Evolutionary conservation across 1,284 basidiomycete genomes (phyloP).

Genomic region (Thelephora terrestris): DNA sequence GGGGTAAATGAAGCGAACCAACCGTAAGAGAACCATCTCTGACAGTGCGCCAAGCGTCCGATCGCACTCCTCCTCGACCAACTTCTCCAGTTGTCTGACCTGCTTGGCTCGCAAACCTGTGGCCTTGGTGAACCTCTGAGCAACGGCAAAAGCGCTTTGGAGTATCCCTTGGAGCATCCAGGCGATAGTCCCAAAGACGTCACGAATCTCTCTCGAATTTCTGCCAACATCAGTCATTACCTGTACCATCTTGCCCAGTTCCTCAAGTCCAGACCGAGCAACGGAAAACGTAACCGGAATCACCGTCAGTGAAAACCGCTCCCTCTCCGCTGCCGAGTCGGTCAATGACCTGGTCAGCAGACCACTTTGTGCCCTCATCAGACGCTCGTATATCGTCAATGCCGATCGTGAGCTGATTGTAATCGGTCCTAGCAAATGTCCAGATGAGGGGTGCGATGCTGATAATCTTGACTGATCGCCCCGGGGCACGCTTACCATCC

Average conservation of each 20-base stretch:
- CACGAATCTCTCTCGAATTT: neutral
- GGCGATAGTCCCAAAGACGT: neutral
- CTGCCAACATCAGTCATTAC: too few relatives aligned
- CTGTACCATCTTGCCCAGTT: too few relatives aligned
- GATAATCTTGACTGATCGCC: neutral
- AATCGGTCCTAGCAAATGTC: neutral
- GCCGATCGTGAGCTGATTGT: neutral
- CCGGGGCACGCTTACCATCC: neutral
- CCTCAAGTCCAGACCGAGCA: too few relatives aligned
- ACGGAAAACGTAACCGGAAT: too few relatives aligned
- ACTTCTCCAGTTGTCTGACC: neutral
- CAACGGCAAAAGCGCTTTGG: too few relatives aligned
- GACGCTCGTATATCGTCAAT: neutral
- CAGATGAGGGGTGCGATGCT: neutral
- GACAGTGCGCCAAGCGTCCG: neutral
- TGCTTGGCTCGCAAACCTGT: neutral
- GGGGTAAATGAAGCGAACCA: neutral
- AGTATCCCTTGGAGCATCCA: neutral
- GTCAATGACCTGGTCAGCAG: too few relatives aligned
- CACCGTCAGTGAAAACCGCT: too few relatives aligned
- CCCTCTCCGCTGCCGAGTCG: too few relatives aligned
- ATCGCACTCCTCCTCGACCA: neutral
- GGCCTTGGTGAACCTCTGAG: too few relatives aligned
- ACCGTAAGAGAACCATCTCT: neutral
- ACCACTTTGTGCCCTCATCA: neutral